These are phyloP conservation scores for Pleurotus giganteus DNA, from an alignment of 768 basidiomycete genomes.

Conservation along the genomic window DNA sequence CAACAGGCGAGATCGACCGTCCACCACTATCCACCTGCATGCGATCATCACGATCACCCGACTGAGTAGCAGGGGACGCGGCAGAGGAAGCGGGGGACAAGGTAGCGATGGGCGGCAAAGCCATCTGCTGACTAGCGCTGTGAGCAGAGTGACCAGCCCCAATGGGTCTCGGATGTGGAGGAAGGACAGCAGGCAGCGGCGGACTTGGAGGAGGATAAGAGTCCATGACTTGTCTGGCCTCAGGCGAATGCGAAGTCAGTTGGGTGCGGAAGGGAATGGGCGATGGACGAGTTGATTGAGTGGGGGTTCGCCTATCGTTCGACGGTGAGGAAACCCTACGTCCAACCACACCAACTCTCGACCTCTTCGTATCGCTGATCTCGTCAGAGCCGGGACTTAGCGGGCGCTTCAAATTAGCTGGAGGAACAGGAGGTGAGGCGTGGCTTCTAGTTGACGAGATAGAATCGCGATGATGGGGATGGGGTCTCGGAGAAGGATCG, in stretches of 20 bases:
- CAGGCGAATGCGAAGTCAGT: conserved; percentile 66
- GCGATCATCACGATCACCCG: conserved; percentile 46
- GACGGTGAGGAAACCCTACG: conserved; percentile 52
- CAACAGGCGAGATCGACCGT: conserved; percentile 48
- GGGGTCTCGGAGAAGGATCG: conserved; percentile 47
- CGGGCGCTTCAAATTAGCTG: conserved; percentile 58
- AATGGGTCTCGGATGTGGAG: conserved; percentile 73
- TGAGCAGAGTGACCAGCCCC: conserved; percentile 49
- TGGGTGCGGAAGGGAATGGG: conserved; percentile 75
- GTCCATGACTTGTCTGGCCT: conserved; percentile 51
- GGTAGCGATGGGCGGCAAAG: conserved; percentile 70
- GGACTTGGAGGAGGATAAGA: conserved; percentile 49
- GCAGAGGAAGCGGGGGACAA: conserved; percentile 60
- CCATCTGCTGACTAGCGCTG: conserved; percentile 37
- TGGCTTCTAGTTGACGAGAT: conserved; percentile 66
- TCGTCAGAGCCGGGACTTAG: conserved; percentile 70
- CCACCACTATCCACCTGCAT: conserved; percentile 50
- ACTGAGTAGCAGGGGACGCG: conserved; percentile 43
- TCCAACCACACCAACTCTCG: conserved; percentile 53
- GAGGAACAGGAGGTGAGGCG: conserved; percentile 53
- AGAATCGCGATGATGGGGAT: conserved; percentile 59
- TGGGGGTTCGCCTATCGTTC: conserved; percentile 49
- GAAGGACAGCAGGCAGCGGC: conserved; percentile 57
- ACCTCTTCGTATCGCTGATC: conserved; percentile 51
- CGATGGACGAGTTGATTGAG: conserved; percentile 62